These are phyloP conservation scores for Boletus rufocinnamomeus DNA, from an alignment of 768 basidiomycete genomes.

Conservation along the genomic window DNA sequence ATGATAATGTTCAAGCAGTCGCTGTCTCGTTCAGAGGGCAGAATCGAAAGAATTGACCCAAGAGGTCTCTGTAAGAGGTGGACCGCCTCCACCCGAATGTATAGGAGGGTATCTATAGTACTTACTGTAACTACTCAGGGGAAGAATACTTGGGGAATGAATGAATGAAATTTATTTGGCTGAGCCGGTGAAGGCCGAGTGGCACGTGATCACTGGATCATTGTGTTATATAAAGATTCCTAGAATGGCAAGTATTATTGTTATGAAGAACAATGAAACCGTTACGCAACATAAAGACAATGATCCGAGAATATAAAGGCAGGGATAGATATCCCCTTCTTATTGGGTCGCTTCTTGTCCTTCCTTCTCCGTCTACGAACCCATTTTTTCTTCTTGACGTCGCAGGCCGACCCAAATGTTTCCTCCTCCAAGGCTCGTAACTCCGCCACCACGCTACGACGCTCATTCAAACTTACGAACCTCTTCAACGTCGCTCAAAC, in stretches of 20 bases:
- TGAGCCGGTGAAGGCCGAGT: too few species aligned
- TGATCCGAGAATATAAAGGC: conserved; percentile 29
- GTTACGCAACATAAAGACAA: not conserved
- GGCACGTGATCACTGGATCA: not conserved
- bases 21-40: too few species aligned
- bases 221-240: conserved; percentile 14
- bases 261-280: conserved; percentile 32
- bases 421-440: conserved; percentile 29
- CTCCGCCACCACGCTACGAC: conserved; percentile 62
- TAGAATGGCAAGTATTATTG: conserved; percentile 33
- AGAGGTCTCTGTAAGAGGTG: too few species aligned
- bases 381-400: conserved; percentile 27
- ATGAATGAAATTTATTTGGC: too few species aligned
- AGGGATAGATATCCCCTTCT: conserved; percentile 17
- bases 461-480: conserved; percentile 39
- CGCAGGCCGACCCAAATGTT: conserved; percentile 43
- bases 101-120: too few species aligned
- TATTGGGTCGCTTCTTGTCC: conserved; percentile 12
- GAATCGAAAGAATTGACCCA: too few species aligned
- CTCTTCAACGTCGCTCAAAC: conserved; percentile 52
- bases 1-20: too few species aligned
- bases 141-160: too few species aligned
- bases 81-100: too few species aligned
- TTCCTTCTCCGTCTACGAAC: conserved; percentile 16
- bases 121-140: too few species aligned